Percentiles rank a stretch among this genome's conserved stretches.
Conservation (phyloP, 1,284 basidiomycete genomes). For the Cryptococcus sp. region DNA sequence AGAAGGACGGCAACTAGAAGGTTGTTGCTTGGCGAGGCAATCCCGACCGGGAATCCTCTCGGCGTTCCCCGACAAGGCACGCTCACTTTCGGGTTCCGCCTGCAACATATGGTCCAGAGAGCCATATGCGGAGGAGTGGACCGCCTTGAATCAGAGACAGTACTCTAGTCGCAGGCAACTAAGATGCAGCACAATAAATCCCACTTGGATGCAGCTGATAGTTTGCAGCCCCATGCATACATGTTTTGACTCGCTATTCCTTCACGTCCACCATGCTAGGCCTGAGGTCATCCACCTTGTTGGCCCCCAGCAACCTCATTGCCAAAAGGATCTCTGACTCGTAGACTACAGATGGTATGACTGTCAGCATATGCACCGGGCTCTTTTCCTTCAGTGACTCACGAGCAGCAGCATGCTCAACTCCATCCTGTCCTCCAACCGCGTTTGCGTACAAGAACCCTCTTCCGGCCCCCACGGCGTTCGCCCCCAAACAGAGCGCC, state of each 20-base stretch:
- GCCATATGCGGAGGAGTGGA: too few species aligned
- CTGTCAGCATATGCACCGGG: too few species aligned
- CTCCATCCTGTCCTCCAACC: conserved; percentile 80
- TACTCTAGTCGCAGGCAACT: too few species aligned
- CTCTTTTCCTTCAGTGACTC: conserved; percentile 18
- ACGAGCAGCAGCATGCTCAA: conserved; percentile 62
- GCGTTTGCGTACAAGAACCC: conserved; percentile 89
- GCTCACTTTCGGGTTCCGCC: too few species aligned
- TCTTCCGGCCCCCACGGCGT: conserved; percentile 81
- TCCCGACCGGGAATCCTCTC: too few species aligned
- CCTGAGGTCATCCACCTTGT: conserved; percentile 54
- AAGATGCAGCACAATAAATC: too few species aligned
- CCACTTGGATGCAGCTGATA: too few species aligned
- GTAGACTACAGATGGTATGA: conserved; percentile 23
- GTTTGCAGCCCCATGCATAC: neutral
- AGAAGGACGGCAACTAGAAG: too few species aligned
- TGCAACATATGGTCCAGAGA: too few species aligned
- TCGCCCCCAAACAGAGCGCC: conserved; percentile 84
- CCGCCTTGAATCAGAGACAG: too few species aligned
- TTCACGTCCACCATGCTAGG: conserved; percentile 48
- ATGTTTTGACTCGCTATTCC: conserved; percentile 5
- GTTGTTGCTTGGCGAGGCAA: too few species aligned
- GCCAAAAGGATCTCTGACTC: conserved; percentile 60
- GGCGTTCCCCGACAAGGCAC: too few species aligned
- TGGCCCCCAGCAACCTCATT: conserved; percentile 75